Evolutionary conservation across 1,139 yeast species (phyloP).

Genomic region (Suhomyces coccinellae): DNA sequence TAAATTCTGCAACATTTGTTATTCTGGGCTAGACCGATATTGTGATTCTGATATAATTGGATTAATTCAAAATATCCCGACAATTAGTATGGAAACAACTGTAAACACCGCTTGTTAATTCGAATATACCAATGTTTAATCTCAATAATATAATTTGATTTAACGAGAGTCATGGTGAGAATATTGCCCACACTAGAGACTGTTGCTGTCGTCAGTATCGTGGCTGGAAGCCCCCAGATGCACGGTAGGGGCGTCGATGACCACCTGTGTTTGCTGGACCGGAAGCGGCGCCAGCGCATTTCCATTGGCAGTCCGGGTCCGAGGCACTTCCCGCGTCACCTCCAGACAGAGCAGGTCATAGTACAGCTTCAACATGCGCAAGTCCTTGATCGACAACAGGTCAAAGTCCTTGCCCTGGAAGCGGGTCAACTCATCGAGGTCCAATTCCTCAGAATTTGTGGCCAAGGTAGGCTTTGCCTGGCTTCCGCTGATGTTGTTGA

Average conservation of each 20-base stretch:
- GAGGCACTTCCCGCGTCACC: slow-evolving; percentile 11
- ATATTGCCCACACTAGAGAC: background rate
- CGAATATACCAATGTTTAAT: too few species aligned
- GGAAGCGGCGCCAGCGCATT: background rate
- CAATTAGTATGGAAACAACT: too few species aligned
- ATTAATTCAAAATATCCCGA: too few species aligned
- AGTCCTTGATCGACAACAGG: slow-evolving; percentile 36
- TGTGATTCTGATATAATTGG: too few species aligned
- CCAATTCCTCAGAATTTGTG: slow-evolving; percentile 10
- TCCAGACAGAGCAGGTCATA: slow-evolving; percentile 40
- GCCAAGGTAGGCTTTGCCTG: slow-evolving; percentile 10
- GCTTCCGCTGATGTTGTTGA: slow-evolving; percentile 30
- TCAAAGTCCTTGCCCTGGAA: slow-evolving; percentile 40
- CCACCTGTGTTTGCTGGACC: background rate
- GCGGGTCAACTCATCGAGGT: slow-evolving; percentile 29
- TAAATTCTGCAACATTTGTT: too few species aligned
- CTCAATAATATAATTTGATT: too few species aligned
- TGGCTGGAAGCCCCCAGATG: too few species aligned
- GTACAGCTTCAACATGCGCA: slow-evolving; percentile 32
- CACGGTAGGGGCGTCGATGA: too few species aligned
- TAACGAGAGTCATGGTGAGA: too few species aligned
- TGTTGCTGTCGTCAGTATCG: slow-evolving; percentile 3
- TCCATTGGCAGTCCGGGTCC: too few species aligned
- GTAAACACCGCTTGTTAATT: too few species aligned
- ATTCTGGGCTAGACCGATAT: too few species aligned